These are phyloP conservation scores for Aureobasidium sp. DNA, from an alignment of 2,329 filamentous ascomycete species.

Conservation along the genomic window DNA sequence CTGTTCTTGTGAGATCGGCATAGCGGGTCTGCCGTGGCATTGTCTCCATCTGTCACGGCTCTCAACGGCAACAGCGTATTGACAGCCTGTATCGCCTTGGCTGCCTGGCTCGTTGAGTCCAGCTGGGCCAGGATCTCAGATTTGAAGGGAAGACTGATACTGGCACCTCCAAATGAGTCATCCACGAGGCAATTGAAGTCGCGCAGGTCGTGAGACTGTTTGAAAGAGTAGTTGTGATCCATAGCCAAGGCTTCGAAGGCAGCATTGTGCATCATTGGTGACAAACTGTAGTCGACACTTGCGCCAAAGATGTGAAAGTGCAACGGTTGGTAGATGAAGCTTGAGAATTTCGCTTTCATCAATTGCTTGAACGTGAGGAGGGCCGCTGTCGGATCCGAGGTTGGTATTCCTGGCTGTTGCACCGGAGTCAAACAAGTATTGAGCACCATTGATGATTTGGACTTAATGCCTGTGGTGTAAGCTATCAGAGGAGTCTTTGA, in stretches of 20 bases:
- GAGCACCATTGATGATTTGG: constrained; percentile 57
- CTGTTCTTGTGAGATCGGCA: constrained; percentile 41
- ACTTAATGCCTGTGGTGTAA: constrained; percentile 51
- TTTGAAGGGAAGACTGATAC: constrained; percentile 66
- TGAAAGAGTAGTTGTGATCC: constrained; percentile 57
- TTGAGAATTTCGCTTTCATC: constrained; percentile 56
- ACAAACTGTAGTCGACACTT: constrained; percentile 63
- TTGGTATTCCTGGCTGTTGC: not conserved
- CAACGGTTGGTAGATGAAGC: constrained; percentile 60
- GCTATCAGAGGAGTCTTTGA: constrained; percentile 21
- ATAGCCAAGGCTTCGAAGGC: constrained; percentile 60
- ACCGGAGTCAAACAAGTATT: constrained; percentile 59
- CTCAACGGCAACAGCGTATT: constrained; percentile 69
- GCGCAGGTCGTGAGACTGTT: constrained; percentile 54
- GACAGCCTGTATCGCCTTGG: constrained; percentile 64
- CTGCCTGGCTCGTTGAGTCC: constrained; percentile 61
- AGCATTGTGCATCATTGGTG: constrained; percentile 68
- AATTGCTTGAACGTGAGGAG: constrained; percentile 55
- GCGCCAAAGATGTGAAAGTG: constrained; percentile 68
- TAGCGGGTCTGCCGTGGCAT: constrained; percentile 38
- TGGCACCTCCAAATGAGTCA: constrained; percentile 62
- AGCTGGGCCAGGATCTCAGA: constrained; percentile 59
- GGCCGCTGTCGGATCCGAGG: constrained; percentile 21
- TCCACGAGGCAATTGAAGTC: constrained; percentile 58
- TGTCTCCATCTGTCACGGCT: constrained; percentile 43